Conservation (phyloP, 352 stramenopile species). For the Pythium rishiriense region DNA sequence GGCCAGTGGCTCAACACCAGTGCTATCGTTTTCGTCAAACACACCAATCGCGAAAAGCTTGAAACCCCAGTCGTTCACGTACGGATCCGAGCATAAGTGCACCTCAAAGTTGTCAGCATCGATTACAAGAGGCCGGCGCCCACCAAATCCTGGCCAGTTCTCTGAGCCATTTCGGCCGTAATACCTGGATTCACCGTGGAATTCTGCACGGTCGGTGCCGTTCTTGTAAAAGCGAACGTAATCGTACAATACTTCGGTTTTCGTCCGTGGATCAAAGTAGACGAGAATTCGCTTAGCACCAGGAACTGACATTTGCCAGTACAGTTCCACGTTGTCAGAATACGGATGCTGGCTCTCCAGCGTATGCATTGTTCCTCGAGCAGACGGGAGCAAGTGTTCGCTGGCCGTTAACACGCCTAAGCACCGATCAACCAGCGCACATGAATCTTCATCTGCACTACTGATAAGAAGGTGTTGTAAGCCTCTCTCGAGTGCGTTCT, state of each 20-base stretch:
- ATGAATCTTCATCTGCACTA: background rate
- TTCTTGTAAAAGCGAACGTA: constrained; percentile 76
- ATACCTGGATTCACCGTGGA: constrained; percentile 57
- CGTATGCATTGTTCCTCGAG: constrained; percentile 45
- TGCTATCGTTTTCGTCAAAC: constrained; percentile 33
- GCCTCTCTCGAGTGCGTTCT: constrained; percentile 29
- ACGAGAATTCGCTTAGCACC: constrained; percentile 67
- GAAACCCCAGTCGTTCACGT: constrained; percentile 89
- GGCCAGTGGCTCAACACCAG: background rate
- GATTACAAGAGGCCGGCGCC: constrained; percentile 66
- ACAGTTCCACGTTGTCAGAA: constrained; percentile 60
- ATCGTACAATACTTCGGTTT: constrained; percentile 65
- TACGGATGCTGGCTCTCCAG: constrained; percentile 81
- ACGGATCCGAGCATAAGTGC: constrained; percentile 82
- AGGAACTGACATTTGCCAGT: constrained; percentile 68
- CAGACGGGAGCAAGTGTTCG: constrained; percentile 33
- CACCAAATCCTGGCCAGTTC: constrained; percentile 81
- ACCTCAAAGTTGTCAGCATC: constrained; percentile 72
- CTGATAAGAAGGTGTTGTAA: constrained; percentile 3
- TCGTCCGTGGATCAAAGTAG: constrained; percentile 69
- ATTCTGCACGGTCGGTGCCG: constrained; percentile 42
- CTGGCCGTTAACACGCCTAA: constrained; percentile 34
- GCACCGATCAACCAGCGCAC: constrained; percentile 23
- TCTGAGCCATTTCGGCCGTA: constrained; percentile 59
- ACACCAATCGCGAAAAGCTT: constrained; percentile 79